Evolutionary conservation across 23 red algal species (phyloP), one percentile per base, ranked within the genome.

Genomic region (Chondrus crispus): DNA sequence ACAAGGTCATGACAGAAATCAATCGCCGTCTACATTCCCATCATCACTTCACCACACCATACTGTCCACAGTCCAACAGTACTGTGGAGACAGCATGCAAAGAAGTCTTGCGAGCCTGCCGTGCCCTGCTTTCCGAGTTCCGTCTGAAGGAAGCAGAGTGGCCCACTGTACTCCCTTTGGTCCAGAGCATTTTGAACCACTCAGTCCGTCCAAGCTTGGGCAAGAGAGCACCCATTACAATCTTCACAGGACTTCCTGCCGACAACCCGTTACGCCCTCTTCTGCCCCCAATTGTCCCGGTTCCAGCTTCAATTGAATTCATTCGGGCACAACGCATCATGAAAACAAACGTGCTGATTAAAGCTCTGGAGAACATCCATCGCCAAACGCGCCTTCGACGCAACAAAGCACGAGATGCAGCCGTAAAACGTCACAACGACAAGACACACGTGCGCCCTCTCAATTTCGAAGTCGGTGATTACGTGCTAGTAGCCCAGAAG

Each of bases 101-200:
- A 80, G 74, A 80, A n/a, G 74, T 80, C 13, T 26, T 80, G 48
- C 40, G 74, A 12, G 46, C 46, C 11, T 16, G 32, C 12, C 11
- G 33, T 12, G 74, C 41, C 11, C 29, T 80, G 18, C 13, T 80
- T 19, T 80, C 74, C 32, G 74, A 80, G 46, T 80, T 46, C 19
- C 37, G 74, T 26, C 46, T 80, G 13, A 12, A 12, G 18, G 38
- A 18, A 19, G 74, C 12, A 11, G 13, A 80, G 14, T 80, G 74
- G 37, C 18, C 74, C 10, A 16, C 74, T 26, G 19, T 50, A 50
- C 18, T 80, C 30, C 40, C 11, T 30, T 12, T 80, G 13, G 29
- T 80, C 48, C 74, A 80, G 48, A 52, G 46, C 37, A 39, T 80
- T 20, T 18, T 80, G 33, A 48, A 80, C 74, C 74, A 80, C 12